Evolutionary conservation across 352 stramenopile species (phyloP), one percentile per base, ranked within the genome.

Genomic region (Thalassiosira livingstoniorum): DNA sequence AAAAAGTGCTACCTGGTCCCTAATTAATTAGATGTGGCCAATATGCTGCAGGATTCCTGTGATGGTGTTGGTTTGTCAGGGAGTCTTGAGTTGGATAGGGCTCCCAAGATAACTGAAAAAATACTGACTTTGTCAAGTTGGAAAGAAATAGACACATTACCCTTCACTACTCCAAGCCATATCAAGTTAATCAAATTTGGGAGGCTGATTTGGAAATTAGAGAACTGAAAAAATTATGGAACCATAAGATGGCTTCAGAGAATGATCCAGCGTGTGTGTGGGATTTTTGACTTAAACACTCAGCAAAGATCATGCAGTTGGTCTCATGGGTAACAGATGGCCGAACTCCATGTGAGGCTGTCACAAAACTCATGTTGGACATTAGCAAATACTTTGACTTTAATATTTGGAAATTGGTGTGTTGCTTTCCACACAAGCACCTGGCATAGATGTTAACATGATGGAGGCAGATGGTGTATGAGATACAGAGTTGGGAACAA

Each of bases 221-320:
- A 29, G 47, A 58, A n/a, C 7, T 27, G n/a, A 58, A 58, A 58
- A 15, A 58, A 5, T 23, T 7, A 5, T 27, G 47, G 11, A 11
- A 58, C 23, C 10, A 25, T 4, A 23, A 53, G 27, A 79, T 53
- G 31, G 47, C 27, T 7, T 15, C n/a, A n/a, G 10, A 58, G 27
- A 15, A 23, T 15, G 47, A 10, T 5, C 47, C 47, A 10, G 27
- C 21, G 27, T 5, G 11, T 7, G 5, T 58, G 4, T 58, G n/a
- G 47, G 47, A 58, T n/a, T 58, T 58, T 58, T 11, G 47, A 11
- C 47, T 58, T n/a, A 58, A 58, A 58, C 47, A 58, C 27, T 10
- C 47, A 29, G 27, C 47, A 58, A 58, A 58, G 47, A 58, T 58
- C 5, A 58, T 58, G 47, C 47, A 58, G 27, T 23, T 7, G 5